Evolutionary conservation across 2,329 filamentous ascomycete genomes (phyloP).

Genomic region (Sphaceloma murrayae): DNA sequence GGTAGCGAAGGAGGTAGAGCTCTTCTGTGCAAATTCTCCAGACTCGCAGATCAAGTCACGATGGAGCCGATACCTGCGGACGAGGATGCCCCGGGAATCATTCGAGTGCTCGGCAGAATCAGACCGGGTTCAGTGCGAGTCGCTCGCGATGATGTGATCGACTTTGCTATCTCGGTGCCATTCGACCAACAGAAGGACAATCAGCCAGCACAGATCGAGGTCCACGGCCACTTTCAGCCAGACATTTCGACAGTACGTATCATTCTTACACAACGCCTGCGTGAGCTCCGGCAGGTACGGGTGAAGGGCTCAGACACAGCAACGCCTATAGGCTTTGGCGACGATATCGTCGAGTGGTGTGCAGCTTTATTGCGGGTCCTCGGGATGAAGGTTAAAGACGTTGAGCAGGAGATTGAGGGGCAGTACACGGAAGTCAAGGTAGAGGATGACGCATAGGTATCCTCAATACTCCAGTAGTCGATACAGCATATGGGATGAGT

Average conservation of each 20-base stretch:
- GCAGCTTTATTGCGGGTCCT: neutral
- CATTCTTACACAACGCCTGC: neutral
- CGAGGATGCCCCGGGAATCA: constrained; percentile 5
- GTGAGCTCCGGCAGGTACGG: neutral
- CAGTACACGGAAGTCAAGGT: neutral
- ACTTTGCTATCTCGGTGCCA: constrained; percentile 5
- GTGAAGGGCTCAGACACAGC: neutral
- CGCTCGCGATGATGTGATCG: neutral
- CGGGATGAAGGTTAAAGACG: constrained; percentile 7
- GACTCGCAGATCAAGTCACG: constrained; percentile 19
- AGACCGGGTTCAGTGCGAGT: neutral
- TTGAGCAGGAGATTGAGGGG: constrained; percentile 8
- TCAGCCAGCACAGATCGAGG: neutral
- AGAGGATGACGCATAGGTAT: neutral
- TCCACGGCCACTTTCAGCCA: constrained; percentile 4
- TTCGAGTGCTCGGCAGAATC: neutral
- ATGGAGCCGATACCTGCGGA: neutral
- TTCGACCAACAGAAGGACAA: too few relatives aligned
- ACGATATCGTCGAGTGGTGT: constrained; percentile 9
- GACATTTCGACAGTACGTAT: constrained; percentile 10
- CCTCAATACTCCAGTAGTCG: too few relatives aligned
- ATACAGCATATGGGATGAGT: constrained; percentile 2
- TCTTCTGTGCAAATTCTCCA: constrained; percentile 42
- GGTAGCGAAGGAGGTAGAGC: constrained; percentile 40
- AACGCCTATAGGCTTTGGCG: neutral